Evolutionary conservation across 495 filamentous ascomycete genomes (phyloP).

Genomic region (Podospora pseudocomata): DNA sequence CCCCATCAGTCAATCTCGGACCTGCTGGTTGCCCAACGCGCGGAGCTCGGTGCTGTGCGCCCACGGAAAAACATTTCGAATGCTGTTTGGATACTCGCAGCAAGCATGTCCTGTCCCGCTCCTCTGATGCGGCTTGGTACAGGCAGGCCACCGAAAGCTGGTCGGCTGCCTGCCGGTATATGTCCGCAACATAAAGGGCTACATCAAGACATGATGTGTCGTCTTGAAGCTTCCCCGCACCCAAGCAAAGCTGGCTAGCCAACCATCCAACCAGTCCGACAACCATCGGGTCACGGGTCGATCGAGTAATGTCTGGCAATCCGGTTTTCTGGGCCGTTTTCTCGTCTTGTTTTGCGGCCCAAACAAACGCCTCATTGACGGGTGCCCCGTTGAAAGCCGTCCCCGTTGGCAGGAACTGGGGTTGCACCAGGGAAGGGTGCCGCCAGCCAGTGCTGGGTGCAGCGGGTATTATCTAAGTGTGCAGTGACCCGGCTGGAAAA

Average conservation of each 20-base stretch:
- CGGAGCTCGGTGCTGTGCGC: not conserved
- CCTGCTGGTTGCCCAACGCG: not conserved
- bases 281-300: constrained; percentile 9
- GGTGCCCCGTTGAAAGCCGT: constrained; percentile 21
- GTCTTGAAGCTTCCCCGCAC: not conserved
- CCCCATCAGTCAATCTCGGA: not conserved
- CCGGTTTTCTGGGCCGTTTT: constrained; percentile 6
- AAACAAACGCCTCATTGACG: not conserved
- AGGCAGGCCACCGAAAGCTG: not conserved
- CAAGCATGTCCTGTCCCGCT: not conserved
- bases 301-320: constrained; percentile 15
- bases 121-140: not conserved
- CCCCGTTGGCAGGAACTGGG: constrained; percentile 15
- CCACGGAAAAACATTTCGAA: not conserved
- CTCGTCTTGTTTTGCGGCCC: constrained; percentile 1
- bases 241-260: not conserved
- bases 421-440: constrained; percentile 20
- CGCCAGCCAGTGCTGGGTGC: constrained; percentile 12
- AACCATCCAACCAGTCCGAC: not conserved
- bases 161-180: not conserved
- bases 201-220: not conserved
- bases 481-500: constrained; percentile 11
- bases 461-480: constrained; percentile 18
- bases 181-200: not conserved
- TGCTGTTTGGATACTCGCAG: not conserved